Evolutionary conservation across 2,329 filamentous ascomycete species (phyloP), one percentile per base, ranked within the genome.

Genomic region (Alternaria viburni): DNA sequence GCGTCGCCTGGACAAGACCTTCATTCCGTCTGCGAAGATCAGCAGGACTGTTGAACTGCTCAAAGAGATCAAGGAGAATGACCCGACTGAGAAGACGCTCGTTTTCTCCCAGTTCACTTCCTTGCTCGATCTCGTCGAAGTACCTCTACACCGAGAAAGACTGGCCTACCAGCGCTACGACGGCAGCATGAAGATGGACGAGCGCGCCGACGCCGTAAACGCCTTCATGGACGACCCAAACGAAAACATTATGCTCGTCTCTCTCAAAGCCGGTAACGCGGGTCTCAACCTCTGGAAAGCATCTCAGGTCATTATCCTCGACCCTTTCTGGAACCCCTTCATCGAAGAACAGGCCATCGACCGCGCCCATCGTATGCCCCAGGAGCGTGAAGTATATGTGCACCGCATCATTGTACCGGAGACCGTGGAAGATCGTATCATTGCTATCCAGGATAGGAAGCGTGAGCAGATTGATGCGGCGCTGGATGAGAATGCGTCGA

Each of bases 271-370:
- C 2, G 92, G 92, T 32, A 95, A 95, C 71, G 89, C 93, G 0
- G 94, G 94, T 2, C 86, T 97, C 49, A 97, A 97, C 74, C 85
- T 97, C 21, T 92, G 91, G 43, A 88, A 89, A 17, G 94, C 93
- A 0, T 93, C 90, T 1, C 90, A 93, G 67, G 92, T 97, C 69
- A 93, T 97, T 78, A 91, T 97, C 67, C 89, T 97, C 75, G 93
- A 97, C 76, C 93, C 93, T 0, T 97, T 96, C 82, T 97, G 93
- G 93, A 97, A 97, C 67, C 94, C 93, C 0, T 97, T 91, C 75
- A 91, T 96, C 52, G 94, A 97, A 81, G 93, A 93, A 80, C 94
- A 97, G 80, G 94, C 94, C 5, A 90, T 97, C 54, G 94, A 97
- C 77, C 91, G 94, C 21, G 92, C 93, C 3, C 91, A 97, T 79